phyloP scores from a whole-genome alignment of 805 yeast species.

The Barnettozyma wickerhamii region DNA sequence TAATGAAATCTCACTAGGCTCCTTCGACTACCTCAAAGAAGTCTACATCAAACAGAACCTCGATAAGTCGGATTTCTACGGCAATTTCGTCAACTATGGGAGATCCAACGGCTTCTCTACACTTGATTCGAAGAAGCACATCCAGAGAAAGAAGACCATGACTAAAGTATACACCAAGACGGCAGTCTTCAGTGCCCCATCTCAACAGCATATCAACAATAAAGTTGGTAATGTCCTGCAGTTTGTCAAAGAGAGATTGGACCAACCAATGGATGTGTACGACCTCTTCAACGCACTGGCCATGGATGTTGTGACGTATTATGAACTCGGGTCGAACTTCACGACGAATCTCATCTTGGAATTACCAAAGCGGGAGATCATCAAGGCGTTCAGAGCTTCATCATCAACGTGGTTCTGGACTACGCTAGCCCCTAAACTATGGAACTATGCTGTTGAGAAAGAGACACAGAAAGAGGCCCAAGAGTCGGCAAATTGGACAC shows the following conservation, averaged over 20 bases:
- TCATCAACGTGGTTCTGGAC: constrained; percentile 66
- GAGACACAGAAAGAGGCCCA: constrained; percentile 34
- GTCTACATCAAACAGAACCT: constrained; percentile 51
- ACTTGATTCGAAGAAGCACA: constrained; percentile 44
- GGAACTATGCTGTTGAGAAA: constrained; percentile 30
- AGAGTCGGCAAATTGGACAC: constrained; percentile 43
- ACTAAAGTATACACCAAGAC: constrained; percentile 43
- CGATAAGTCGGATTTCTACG: constrained; percentile 55
- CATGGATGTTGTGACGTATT: constrained; percentile 62
- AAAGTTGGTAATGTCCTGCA: constrained; percentile 28
- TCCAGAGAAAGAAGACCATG: constrained; percentile 36
- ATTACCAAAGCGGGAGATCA: constrained; percentile 36
- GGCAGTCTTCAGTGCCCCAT: constrained; percentile 28
- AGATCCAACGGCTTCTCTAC: constrained; percentile 55
- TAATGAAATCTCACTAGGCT: constrained; percentile 53
- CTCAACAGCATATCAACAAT: constrained; percentile 31
- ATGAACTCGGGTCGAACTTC: constrained; percentile 50
- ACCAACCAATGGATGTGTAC: constrained; percentile 46
- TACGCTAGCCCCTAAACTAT: constrained; percentile 51
- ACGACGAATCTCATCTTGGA: constrained; percentile 42
- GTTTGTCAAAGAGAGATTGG: constrained; percentile 13
- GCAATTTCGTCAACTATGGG: constrained; percentile 57
- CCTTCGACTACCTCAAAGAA: constrained; percentile 44
- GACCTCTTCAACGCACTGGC: constrained; percentile 67
- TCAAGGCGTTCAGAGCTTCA: constrained; percentile 42